phyloP scores from a whole-genome alignment of 108 stramenopile species.

The Stephanodiscus triporus region DNA sequence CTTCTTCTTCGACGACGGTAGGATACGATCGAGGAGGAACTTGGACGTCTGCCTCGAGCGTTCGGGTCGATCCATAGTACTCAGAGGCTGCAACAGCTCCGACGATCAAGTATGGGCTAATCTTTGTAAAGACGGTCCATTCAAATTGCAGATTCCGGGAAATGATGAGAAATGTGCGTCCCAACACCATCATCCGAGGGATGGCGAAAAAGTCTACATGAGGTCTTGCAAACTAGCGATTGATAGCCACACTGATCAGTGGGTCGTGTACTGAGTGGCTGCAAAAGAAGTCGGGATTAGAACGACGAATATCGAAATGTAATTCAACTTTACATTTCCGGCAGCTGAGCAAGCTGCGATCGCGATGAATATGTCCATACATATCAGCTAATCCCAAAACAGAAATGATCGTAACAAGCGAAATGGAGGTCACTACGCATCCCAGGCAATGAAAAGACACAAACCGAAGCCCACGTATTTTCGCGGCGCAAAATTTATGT shows the following conservation, averaged over 20 bases:
- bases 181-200: constrained; percentile 42
- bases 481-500: too few species aligned
- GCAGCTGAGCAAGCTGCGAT: too few species aligned
- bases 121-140: constrained; percentile 17
- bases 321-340: too few species aligned
- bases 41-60: constrained; percentile 32
- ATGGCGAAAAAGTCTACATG: constrained; percentile 34
- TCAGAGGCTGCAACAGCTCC: constrained; percentile 20
- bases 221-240: constrained; percentile 25
- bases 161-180: constrained; percentile 29
- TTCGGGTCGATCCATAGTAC: constrained; percentile 27
- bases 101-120: constrained; percentile 27
- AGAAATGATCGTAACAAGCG: too few species aligned
- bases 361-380: too few species aligned
- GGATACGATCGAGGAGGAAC: constrained; percentile 41
- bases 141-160: constrained; percentile 31
- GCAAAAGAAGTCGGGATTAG: too few species aligned
- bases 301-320: too few species aligned
- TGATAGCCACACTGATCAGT: constrained; percentile 15
- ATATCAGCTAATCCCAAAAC: too few species aligned
- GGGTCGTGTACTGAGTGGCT: constrained; percentile 30
- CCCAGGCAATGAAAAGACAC: too few species aligned
- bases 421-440: too few species aligned
- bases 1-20: constrained; percentile 36
- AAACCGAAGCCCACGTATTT: too few species aligned